A percentile compares a stretch with the other conserved stretches of the same genome.
Conservation (phyloP, 495 filamentous ascomycete species). For the Lineolata rhizophorae region DNA sequence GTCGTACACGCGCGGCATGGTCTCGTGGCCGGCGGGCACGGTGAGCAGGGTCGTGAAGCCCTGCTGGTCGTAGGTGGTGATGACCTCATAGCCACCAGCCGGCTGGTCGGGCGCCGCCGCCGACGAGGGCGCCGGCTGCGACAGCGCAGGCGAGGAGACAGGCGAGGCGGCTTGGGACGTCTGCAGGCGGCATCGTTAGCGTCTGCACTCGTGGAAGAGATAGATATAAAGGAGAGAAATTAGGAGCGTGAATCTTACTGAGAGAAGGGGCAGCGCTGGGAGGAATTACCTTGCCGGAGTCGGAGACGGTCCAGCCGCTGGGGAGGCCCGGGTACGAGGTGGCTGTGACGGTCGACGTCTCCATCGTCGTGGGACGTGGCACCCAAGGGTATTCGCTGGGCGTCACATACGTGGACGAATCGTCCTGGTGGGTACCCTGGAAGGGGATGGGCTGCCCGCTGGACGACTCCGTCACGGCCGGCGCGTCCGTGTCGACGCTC, state of each 20-base stretch:
- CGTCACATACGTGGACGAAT: slow-evolving; percentile 22
- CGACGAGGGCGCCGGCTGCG: neutral
- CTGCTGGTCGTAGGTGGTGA: slow-evolving; percentile 20
- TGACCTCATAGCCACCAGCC: slow-evolving; percentile 24
- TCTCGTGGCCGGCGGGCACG: slow-evolving; percentile 13
- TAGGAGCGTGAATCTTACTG: slow-evolving; percentile 12
- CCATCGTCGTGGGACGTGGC: slow-evolving; percentile 16
- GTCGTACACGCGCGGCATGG: slow-evolving; percentile 18
- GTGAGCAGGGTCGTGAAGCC: slow-evolving; percentile 22
- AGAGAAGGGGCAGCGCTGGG: slow-evolving; percentile 28
- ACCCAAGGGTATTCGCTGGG: slow-evolving; percentile 43
- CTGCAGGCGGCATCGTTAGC: slow-evolving; percentile 17
- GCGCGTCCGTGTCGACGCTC: slow-evolving; percentile 21
- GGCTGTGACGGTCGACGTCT: slow-evolving; percentile 20
- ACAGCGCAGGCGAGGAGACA: slow-evolving; percentile 21
- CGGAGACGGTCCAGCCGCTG: slow-evolving; percentile 52
- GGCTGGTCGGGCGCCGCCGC: too few species aligned
- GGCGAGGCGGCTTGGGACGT: slow-evolving; percentile 21
- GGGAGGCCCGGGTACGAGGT: slow-evolving; percentile 33
- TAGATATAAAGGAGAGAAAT: slow-evolving; percentile 5
- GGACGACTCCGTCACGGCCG: slow-evolving; percentile 31
- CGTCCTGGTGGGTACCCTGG: slow-evolving; percentile 38
- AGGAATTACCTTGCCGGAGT: slow-evolving; percentile 44
- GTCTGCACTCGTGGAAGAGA: slow-evolving; percentile 7
- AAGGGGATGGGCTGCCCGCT: slow-evolving; percentile 36